These are phyloP conservation scores for Pythium inflatum DNA, from an alignment of 352 stramenopile genomes.

Conservation along the genomic window DNA sequence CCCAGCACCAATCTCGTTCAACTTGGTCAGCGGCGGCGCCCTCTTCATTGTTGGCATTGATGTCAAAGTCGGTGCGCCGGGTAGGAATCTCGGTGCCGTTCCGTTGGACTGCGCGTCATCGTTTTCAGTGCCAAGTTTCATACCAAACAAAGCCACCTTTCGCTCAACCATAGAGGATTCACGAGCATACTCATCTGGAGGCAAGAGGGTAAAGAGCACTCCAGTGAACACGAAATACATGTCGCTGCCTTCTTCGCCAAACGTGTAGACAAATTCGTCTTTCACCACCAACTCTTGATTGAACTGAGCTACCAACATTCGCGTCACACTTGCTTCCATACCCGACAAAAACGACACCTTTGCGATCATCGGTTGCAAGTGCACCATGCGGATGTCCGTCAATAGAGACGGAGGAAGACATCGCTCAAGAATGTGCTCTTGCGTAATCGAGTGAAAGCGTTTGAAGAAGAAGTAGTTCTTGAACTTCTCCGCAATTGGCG, in stretches of 20 bases:
- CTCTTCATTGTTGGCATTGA: neutral
- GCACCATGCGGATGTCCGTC: conserved; percentile 69
- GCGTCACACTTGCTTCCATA: conserved; percentile 60
- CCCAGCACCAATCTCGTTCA: conserved; percentile 54
- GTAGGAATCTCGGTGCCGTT: neutral
- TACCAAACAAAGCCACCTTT: conserved; percentile 5
- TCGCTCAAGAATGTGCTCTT: conserved; percentile 67
- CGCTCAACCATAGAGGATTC: conserved; percentile 35
- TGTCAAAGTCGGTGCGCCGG: neutral
- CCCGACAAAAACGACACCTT: conserved; percentile 66
- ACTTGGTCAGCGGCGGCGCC: conserved; percentile 43
- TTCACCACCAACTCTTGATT: conserved; percentile 63
- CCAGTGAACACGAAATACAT: conserved; percentile 84
- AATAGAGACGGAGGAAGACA: conserved; percentile 68
- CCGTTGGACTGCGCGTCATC: neutral
- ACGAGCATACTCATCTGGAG: conserved; percentile 42
- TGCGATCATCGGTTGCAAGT: conserved; percentile 69
- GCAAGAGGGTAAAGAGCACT: conserved; percentile 50
- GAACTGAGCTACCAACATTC: conserved; percentile 75
- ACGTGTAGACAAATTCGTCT: conserved; percentile 69
- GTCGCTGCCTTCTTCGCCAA: conserved; percentile 62
- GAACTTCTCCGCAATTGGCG: conserved; percentile 47
- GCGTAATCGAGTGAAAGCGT: conserved; percentile 71
- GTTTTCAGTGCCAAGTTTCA: neutral
- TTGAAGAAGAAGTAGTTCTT: conserved; percentile 80